These are phyloP conservation scores for Penicillium oxalicum DNA, from an alignment of 2,329 filamentous ascomycete species.

Conservation along the genomic window DNA sequence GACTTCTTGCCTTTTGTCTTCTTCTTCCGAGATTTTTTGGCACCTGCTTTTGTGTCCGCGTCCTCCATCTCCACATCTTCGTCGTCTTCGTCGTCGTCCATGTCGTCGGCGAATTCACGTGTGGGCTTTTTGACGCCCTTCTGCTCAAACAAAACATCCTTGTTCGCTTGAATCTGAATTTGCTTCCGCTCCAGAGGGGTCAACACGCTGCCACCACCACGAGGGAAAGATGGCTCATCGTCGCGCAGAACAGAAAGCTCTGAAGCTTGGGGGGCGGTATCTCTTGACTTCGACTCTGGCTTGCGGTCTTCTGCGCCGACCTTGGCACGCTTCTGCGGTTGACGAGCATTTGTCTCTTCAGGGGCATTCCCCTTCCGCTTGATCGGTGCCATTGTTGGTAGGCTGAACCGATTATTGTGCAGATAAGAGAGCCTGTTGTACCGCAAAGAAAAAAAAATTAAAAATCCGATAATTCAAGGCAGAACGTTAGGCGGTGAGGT, in stretches of 20 bases:
- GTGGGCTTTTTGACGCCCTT: constrained; percentile 52
- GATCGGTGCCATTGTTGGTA: constrained; percentile 38
- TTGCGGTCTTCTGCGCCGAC: constrained; percentile 32
- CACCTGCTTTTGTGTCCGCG: constrained; percentile 31
- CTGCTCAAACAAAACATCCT: constrained; percentile 86
- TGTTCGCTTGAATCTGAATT: constrained; percentile 86
- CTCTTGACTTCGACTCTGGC: constrained; percentile 30
- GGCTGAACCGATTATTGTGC: constrained; percentile 20
- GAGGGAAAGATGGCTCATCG: constrained; percentile 84
- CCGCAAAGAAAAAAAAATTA: constrained; percentile 23
- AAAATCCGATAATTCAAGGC: constrained; percentile 20
- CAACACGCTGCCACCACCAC: constrained; percentile 83
- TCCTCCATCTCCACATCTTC: constrained; percentile 46
- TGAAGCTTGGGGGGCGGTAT: constrained; percentile 26
- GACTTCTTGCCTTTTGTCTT: constrained; percentile 46
- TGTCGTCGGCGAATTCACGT: constrained; percentile 50
- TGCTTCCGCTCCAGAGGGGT: constrained; percentile 95
- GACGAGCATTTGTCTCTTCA: constrained; percentile 31
- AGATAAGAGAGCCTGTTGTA: constrained; percentile 23
- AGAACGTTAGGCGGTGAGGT: constrained; percentile 16
- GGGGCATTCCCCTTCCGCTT: constrained; percentile 42
- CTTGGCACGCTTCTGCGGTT: constrained; percentile 38
- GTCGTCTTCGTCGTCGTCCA: constrained; percentile 53
- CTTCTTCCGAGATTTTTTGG: constrained; percentile 37
- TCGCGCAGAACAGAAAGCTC: constrained; percentile 51